Evolutionary conservation across 129 eudicot genomes (phyloP), one percentile per base, ranked within the genome.

Genomic region (Chrysanthemum seticuspe): DNA sequence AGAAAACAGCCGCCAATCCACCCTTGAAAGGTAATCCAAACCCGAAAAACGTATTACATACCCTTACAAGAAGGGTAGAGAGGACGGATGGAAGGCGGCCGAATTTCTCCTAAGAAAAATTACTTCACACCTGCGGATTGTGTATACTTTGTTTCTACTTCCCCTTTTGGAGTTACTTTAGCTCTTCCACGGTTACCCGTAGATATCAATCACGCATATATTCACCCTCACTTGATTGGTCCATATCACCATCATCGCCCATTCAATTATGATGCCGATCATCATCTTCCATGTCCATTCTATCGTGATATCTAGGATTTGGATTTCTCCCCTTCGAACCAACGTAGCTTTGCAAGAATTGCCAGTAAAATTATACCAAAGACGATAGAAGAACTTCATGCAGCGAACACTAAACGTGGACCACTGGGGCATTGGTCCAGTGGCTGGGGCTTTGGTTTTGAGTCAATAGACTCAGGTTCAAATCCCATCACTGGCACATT

Each of bases 211-310:
- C 76, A 10, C 72, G 62, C 48, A 78, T 10, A 25, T 78, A 71
- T 72, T 78, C 81, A 1, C 59, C 81, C 4, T 72, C 81, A 54
- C 81, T 78, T 5, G 65, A 78, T 44, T 72, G 81, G 44, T 70
- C 81, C 81, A 78, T 78, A 63, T 78, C 76, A 66, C 25, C 79
- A 31, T 13, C 75, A 65, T 65, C 73, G 7, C 58, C 80, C 80
- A 76, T 76, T 60, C 73, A 40, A 34, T 62, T 25, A 50, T 63
- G 78, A 68, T 67, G 80, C 31, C 74, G 78, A 13, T 29, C 70
- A 63, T 74, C 80, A 67, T 76, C 80, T 10, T 76, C 80, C 68
- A 76, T 76, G 21, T 76, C 80, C 78, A 74, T 51, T 74, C 78
- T 74, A 63, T 60, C 67, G 53, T 62, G 70, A 76, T 76, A 74